Evolutionary conservation across 2,329 filamentous ascomycete species (phyloP).

Genomic region (Colletotrichum musicola): DNA sequence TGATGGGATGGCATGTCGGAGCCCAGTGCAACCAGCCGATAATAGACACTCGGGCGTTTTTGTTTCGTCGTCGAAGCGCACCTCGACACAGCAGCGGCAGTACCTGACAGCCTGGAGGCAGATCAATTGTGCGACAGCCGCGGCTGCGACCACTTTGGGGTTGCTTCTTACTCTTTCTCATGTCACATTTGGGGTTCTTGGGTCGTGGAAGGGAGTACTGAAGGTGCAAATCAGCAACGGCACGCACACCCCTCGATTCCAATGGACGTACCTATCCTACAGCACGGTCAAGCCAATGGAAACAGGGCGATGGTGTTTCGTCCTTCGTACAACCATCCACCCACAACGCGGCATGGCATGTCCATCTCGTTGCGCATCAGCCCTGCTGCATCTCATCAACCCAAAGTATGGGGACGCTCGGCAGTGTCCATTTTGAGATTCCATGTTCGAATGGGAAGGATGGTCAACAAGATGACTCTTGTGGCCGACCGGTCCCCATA

Average conservation of each 20-base stretch:
- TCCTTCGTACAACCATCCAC: slow-evolving; percentile 34
- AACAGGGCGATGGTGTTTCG: neutral
- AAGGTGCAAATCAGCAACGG: slow-evolving; percentile 29
- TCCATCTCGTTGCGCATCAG: slow-evolving; percentile 39
- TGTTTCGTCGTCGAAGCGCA: slow-evolving; percentile 31
- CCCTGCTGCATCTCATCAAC: slow-evolving; percentile 41
- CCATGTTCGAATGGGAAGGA: slow-evolving; percentile 28
- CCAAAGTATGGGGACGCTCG: slow-evolving; percentile 34
- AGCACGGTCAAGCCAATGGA: slow-evolving; percentile 25
- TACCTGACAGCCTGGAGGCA: slow-evolving; percentile 24
- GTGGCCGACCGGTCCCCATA: slow-evolving; percentile 27
- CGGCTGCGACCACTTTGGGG: slow-evolving; percentile 19
- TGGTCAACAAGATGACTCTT: slow-evolving; percentile 38
- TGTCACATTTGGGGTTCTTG: too few species aligned
- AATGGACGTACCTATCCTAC: neutral
- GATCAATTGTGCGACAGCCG: slow-evolving; percentile 18
- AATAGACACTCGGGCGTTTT: slow-evolving; percentile 33
- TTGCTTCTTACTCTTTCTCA: neutral
- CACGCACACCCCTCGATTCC: slow-evolving; percentile 13
- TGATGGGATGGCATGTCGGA: slow-evolving; percentile 19
- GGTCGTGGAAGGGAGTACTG: neutral
- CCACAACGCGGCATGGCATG: slow-evolving; percentile 18
- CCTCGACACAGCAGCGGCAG: slow-evolving; percentile 26
- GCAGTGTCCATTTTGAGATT: slow-evolving; percentile 39
- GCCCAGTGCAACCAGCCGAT: slow-evolving; percentile 35